Base-by-base conservation (phyloP, 305 asterid genomes). In the Fraxinus greggii region DNA sequence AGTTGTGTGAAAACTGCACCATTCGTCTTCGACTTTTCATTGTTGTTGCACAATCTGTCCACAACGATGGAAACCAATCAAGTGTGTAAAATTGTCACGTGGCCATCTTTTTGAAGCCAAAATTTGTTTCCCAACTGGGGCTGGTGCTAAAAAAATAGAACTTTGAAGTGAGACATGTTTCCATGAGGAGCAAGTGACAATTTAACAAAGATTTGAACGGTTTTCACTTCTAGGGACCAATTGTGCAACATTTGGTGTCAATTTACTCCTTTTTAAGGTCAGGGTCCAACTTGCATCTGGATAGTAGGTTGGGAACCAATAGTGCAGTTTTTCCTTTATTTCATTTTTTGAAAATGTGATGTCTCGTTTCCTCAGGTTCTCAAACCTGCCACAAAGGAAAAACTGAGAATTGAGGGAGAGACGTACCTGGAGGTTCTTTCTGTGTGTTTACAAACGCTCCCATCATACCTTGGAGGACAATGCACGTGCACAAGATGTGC, bases 381-480 rank as follows among this genome's bases (percentile, higher is more conserved):
- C 35, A 96, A 90, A 86, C 99, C 98, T 0, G 85, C 88, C 82
- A 96, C 98, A 82, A 89, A 90, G 89, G 85, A 86, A 84, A 96
- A 94, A 89, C 87, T 96, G 85, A 96, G 93, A 87, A 90, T 96
- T 75, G 92, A 86, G 83, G 99, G 99, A 79, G 91, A 88, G 23
- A 75, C 74, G 33, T 94, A 90, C 81, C 88, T 77, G 75, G 89
- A 84, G 83, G 84, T 85, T 51, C 92, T 96, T 28, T 83, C 92
- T 0, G 92, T 89, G 84, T 82, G 82, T 80, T 83, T 93, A 32
- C 90, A 86, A 86, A 86, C 89, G 3, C 86, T 91, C 78, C 99
- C 98, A 24, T 87, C 92, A 26, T 94, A 92, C 88, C 98, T 96
- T 45, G 98, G 98, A n/a, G 98, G 98, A 79, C 78, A 15, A 45